Conservation (phyloP, 106 monocot species). For the Allium cepa region DNA sequence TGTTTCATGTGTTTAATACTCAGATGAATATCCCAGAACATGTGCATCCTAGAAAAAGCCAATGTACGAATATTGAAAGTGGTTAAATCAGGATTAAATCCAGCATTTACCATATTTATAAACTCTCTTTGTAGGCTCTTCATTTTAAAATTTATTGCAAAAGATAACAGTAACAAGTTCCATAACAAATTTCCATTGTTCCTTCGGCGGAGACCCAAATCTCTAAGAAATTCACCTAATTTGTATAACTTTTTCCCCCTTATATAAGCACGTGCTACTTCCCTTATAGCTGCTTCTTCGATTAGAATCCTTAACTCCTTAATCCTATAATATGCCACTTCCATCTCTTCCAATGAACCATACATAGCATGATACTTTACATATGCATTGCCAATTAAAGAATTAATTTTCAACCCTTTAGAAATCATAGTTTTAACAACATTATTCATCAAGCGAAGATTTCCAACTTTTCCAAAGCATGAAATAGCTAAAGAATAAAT, state of each 20-base stretch:
- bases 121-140: conserved; percentile 92
- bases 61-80: conserved; percentile 80
- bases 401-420: conserved; percentile 64
- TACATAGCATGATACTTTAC: conserved; percentile 44
- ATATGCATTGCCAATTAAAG: conserved; percentile 51
- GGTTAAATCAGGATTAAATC: conserved; percentile 70
- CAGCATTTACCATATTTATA: conserved; percentile 64
- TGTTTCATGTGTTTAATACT: conserved; percentile 79
- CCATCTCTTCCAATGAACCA: conserved; percentile 68
- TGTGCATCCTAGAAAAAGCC: conserved; percentile 82
- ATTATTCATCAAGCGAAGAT: conserved; percentile 66
- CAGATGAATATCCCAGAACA: conserved; percentile 98
- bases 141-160: conserved; percentile 95
- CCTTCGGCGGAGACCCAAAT: conserved; percentile 66
- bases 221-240: conserved; percentile 68
- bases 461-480: conserved; percentile 67
- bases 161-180: conserved; percentile 83
- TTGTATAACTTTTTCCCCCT: conserved; percentile 49
- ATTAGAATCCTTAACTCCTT: conserved; percentile 65
- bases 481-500: conserved; percentile 46
- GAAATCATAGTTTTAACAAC: conserved; percentile 49
- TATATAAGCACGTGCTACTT: conserved; percentile 61
- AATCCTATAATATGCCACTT: conserved; percentile 45
- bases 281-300: conserved; percentile 51
- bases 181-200: conserved; percentile 81